These are phyloP conservation scores for Cladorrhinum sp. DNA, from an alignment of 2,329 filamentous ascomycete species.

Conservation along the genomic window DNA sequence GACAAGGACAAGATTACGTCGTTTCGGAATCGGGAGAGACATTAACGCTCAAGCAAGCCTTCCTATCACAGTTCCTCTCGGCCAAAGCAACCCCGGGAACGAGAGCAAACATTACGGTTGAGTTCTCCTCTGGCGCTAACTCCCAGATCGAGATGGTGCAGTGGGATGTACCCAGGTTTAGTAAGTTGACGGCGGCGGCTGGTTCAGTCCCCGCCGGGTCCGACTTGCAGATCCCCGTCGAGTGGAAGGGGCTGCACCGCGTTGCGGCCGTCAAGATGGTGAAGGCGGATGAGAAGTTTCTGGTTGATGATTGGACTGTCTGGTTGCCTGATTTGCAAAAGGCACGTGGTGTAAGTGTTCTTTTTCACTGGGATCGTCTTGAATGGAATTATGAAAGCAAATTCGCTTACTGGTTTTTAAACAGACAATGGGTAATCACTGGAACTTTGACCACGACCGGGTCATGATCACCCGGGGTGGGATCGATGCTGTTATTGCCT, in stretches of 20 bases:
- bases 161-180: constrained; percentile 47
- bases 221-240: constrained; percentile 48
- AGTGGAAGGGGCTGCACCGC: constrained; percentile 48
- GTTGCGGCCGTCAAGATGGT: constrained; percentile 51
- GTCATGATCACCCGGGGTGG: constrained; percentile 46
- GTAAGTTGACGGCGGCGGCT: constrained; percentile 2
- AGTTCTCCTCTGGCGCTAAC: constrained; percentile 50
- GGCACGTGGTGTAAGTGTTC: constrained; percentile 36
- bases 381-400: no score
- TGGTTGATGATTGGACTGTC: constrained; percentile 57
- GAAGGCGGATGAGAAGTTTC: constrained; percentile 44
- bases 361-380: no score
- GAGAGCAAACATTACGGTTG: constrained; percentile 49
- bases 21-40: constrained; percentile 39
- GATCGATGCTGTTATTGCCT: constrained; percentile 44
- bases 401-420: background rate
- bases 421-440: constrained; percentile 49
- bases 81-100: constrained; percentile 41
- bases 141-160: constrained; percentile 49
- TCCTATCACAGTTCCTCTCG: constrained; percentile 45
- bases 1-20: constrained; percentile 43
- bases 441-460: constrained; percentile 46
- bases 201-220: constrained; percentile 24
- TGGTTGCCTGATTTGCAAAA: constrained; percentile 52
- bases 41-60: constrained; percentile 47